Percentiles rank a stretch among this genome's conserved stretches.
phyloP scores from a whole-genome alignment of 345 rosid species.

The Moricandia arvensis region DNA sequence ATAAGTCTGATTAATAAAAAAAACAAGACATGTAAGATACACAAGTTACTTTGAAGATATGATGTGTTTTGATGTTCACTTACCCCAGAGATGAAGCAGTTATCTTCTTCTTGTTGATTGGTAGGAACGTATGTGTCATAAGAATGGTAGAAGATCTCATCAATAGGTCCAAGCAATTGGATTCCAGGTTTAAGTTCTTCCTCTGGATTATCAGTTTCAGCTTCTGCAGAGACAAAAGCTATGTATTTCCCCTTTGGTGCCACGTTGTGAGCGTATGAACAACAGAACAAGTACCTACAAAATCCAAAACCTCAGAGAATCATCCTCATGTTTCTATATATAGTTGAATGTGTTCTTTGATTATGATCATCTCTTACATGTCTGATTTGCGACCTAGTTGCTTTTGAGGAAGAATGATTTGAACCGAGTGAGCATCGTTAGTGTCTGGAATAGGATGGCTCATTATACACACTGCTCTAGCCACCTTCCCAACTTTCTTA shows the following conservation, averaged over 20 bases:
- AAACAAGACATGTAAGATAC: background rate
- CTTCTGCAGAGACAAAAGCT: constrained; percentile 96
- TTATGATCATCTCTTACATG: constrained; percentile 46
- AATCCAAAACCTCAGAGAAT: background rate
- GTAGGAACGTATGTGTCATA: constrained; percentile 76
- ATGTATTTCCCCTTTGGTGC: constrained; percentile 96
- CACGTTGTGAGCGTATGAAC: constrained; percentile 90
- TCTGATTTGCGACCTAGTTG: constrained; percentile 94
- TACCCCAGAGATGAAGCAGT: constrained; percentile 87
- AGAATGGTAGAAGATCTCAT: constrained; percentile 83
- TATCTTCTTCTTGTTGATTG: constrained; percentile 73
- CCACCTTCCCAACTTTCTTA: constrained; percentile 81
- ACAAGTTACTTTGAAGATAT: background rate
- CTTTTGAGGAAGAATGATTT: constrained; percentile 92
- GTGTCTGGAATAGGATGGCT: constrained; percentile 95
- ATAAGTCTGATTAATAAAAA: constrained; percentile 50
- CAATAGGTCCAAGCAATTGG: constrained; percentile 77
- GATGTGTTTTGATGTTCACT: constrained; percentile 32
- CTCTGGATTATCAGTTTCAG: constrained; percentile 84
- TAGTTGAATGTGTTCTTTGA: background rate
- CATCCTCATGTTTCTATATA: background rate
- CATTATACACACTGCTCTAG: constrained; percentile 93
- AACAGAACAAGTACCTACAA: constrained; percentile 69
- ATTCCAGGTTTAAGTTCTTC: constrained; percentile 81
- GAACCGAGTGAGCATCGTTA: constrained; percentile 84